A percentile compares a stretch with the other conserved stretches of the same genome.
Evolutionary conservation across 192 early-diverging fungal species (phyloP).

Genomic region (Rhizophagus clarus): DNA sequence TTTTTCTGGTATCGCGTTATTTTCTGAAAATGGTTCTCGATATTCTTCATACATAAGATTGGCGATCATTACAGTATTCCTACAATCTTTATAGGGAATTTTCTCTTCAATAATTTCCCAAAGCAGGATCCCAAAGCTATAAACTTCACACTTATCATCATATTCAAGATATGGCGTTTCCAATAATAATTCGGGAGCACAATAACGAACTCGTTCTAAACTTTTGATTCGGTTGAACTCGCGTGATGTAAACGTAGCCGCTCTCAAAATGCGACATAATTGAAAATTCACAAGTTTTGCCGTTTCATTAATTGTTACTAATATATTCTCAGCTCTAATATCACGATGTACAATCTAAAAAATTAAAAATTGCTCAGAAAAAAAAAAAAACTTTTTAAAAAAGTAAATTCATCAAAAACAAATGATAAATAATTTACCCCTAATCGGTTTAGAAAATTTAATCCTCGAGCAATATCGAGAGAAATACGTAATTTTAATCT

Average conservation of each 20-base stretch:
- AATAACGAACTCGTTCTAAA: neutral
- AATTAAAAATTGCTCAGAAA: no score
- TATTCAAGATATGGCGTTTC: neutral
- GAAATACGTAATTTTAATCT: slow-evolving; percentile 4
- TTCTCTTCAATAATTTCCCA: neutral
- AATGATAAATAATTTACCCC: no score
- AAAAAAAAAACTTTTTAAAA: no score
- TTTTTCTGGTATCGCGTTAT: neutral
- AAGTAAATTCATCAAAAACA: no score
- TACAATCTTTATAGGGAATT: neutral
- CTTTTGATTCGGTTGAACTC: no score
- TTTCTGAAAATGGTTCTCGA: neutral
- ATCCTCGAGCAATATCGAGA: slow-evolving; percentile 22
- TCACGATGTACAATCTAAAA: slow-evolving; percentile 16
- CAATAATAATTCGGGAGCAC: neutral
- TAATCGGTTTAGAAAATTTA: neutral
- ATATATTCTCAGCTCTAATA: slow-evolving; percentile 19
- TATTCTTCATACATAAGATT: neutral
- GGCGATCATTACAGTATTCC: neutral
- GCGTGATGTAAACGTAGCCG: neutral
- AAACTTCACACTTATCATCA: neutral
- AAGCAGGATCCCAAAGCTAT: neutral
- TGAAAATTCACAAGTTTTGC: slow-evolving; percentile 26
- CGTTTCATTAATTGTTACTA: neutral
- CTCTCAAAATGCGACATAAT: neutral